These are phyloP conservation scores for Penicillium glabrum DNA, from an alignment of 2,329 filamentous ascomycete species.

Conservation along the genomic window DNA sequence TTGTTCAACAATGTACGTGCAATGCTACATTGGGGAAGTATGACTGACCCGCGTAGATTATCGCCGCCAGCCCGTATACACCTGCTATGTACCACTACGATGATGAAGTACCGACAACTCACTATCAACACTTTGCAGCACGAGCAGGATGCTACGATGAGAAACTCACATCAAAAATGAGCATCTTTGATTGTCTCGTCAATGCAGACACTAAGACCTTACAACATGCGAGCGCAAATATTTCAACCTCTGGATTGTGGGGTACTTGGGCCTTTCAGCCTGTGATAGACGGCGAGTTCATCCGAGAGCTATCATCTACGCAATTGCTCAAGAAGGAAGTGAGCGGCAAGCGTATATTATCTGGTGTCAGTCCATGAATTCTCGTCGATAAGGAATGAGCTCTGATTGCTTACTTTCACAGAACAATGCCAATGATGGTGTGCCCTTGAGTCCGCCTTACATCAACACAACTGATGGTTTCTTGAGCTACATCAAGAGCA, in stretches of 20 bases:
- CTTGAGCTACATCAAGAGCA: conserved; percentile 37
- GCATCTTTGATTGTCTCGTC: conserved; percentile 45
- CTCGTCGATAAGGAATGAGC: neutral
- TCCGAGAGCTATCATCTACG: conserved; percentile 39
- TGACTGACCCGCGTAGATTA: conserved; percentile 21
- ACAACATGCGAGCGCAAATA: conserved; percentile 37
- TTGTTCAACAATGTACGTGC: conserved; percentile 26
- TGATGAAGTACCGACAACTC: conserved; percentile 45
- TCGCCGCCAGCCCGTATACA: conserved; percentile 53
- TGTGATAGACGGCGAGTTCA: conserved; percentile 43
- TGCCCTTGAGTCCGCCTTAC: conserved; percentile 45
- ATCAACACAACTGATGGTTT: conserved; percentile 46
- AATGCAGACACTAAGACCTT: conserved; percentile 36
- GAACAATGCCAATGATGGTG: conserved; percentile 55
- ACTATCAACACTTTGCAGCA: conserved; percentile 49
- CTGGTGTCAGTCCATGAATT: conserved; percentile 17
- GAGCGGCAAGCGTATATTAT: conserved; percentile 40
- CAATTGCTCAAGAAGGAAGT: conserved; percentile 37
- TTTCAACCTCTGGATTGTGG: conserved; percentile 35
- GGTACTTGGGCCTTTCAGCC: conserved; percentile 48
- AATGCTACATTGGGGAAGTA: neutral
- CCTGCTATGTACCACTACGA: conserved; percentile 56
- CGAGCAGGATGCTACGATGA: conserved; percentile 39
- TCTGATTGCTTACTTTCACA: neutral
- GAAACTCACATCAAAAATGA: neutral